Base-by-base conservation (phyloP, 169 alveolate species). In the Theileria orientalis region DNA sequence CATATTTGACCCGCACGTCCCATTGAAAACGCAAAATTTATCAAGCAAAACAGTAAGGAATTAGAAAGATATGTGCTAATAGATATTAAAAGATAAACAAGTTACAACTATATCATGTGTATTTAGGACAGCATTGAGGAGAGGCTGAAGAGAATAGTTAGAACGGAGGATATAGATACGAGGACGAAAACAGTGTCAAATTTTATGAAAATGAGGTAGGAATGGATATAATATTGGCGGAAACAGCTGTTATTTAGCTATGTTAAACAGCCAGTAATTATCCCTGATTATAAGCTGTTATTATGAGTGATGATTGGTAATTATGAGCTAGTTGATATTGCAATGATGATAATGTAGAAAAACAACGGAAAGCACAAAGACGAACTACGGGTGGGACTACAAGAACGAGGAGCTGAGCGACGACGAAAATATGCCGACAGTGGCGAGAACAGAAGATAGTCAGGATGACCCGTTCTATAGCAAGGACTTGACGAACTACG, bases 401-500 rank as follows among this genome's bases (percentile, higher is more conserved):
- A 84, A 80, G 32, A 75, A 67, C 29, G 77, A 69, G 37, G 88
- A 57, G 1, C 76, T 69, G 23, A 78, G 86, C 33, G 86, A 78
- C 64, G 86, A 78, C 30, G 86, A 78, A 49, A 77, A 78, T 44
- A 16, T 61, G 37, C 67, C 67, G 69, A 54, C 73, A n/a, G 44
- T 37, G 30, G 67, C 14, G 23, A 69, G 52, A 13, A 33, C 46
- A 19, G 76, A 59, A 1, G 76, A 64, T 11, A 27, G 35, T 42
- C 83, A 66, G 11, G 83, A 80, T 13, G 76, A 77, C 32, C 83
- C 83, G 3, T 42, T 80, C 19, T 52, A 59, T 23, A 67, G 61
- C 46, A 80, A 70, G 16, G 44, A 40, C 51, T 33, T 80, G 42
- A 56, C 88, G 16, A n/a, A 44, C 6, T 80, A 72, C 46, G 88